Base-by-base conservation (phyloP, 2,329 filamentous ascomycete species). In the Cephalotrichum gorgonifer region DNA sequence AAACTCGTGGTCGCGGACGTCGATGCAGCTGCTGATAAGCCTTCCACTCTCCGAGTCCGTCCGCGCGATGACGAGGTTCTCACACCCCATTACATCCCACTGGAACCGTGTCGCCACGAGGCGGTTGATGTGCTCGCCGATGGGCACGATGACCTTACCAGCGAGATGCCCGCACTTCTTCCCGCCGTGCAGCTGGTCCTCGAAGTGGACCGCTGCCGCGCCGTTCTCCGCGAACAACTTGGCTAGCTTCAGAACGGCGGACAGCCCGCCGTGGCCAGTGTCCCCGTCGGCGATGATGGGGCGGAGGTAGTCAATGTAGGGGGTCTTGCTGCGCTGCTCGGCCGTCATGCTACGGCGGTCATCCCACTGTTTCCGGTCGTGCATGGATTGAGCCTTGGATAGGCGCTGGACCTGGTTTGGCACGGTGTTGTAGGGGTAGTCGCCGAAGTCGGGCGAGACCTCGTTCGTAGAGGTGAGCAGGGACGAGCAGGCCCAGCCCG, bases 341-440 rank as follows among this genome's bases (percentile, higher is more conserved):
- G 85, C 57, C 0, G 75, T 83, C 75, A 97, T 71, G 65, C 88
- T 88, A 56, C 89, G 79, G 51, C 93, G 77, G 23, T 79, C 71
- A 64, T 96, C 89, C 83, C 87, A 97, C 61, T 96, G 87, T 67
- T 94, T 95, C 56, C 93, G 84, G 66, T 98, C 93, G 65, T 98
- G 93, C 74, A 97, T 83, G 55, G 89, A 89, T 67, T 98, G 93
- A 4, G 93, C 93, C 70, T 97, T 97, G 71, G 94, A 88, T 47
- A 98, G 72, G 54, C 93, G 81, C 71, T 98, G 89, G 4, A 98
- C 93, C 65, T 97, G 93, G 69, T 97, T 97, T 8, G 93, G 93
- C 4, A 98, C 93, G 0, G 93, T 98, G 64, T 97, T 97, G 72
- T 98, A 98, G 0, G 93, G 93, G 65, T 98, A 98, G 68, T 98